phyloP scores from a whole-genome alignment of 2,329 filamentous ascomycete species.

The Ophiostoma piceae region DNA sequence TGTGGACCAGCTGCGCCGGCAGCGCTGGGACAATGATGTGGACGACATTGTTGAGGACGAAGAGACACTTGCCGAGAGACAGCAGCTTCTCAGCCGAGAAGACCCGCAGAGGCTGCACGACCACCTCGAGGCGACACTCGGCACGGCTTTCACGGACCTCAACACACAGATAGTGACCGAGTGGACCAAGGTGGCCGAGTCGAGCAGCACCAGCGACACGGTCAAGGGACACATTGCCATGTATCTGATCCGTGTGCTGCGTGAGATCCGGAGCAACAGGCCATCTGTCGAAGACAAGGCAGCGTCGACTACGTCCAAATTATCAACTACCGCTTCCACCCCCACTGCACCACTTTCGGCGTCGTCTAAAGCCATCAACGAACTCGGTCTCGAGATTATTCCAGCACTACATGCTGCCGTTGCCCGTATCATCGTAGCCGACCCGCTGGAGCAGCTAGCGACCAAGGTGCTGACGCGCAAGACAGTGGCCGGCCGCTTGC shows the following conservation, averaged over 20 bases:
- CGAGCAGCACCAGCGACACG: slow-evolving; percentile 40
- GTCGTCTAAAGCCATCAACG: slow-evolving; percentile 34
- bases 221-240: slow-evolving; percentile 51
- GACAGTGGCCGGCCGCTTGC: slow-evolving; percentile 53
- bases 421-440: slow-evolving; percentile 46
- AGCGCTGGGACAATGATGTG: slow-evolving; percentile 70
- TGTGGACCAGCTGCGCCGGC: slow-evolving; percentile 59
- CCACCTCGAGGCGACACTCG: slow-evolving; percentile 34
- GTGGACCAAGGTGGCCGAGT: slow-evolving; percentile 42
- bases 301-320: slow-evolving; percentile 28
- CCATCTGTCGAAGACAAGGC: slow-evolving; percentile 36
- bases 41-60: slow-evolving; percentile 73
- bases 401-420: slow-evolving; percentile 60
- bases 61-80: slow-evolving; percentile 60
- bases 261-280: slow-evolving; percentile 65
- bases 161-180: slow-evolving; percentile 50
- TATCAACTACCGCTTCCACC: slow-evolving; percentile 29
- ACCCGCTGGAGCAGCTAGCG: slow-evolving; percentile 46
- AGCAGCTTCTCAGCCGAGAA: slow-evolving; percentile 63
- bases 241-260: slow-evolving; percentile 67
- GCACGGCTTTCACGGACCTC: slow-evolving; percentile 42
- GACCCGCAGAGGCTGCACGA: slow-evolving; percentile 38
- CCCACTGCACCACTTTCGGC: slow-evolving; percentile 31
- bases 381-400: slow-evolving; percentile 57
- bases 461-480: slow-evolving; percentile 41